Evolutionary conservation across 2,329 filamentous ascomycete genomes (phyloP).

Genomic region (Fusarium setosum): DNA sequence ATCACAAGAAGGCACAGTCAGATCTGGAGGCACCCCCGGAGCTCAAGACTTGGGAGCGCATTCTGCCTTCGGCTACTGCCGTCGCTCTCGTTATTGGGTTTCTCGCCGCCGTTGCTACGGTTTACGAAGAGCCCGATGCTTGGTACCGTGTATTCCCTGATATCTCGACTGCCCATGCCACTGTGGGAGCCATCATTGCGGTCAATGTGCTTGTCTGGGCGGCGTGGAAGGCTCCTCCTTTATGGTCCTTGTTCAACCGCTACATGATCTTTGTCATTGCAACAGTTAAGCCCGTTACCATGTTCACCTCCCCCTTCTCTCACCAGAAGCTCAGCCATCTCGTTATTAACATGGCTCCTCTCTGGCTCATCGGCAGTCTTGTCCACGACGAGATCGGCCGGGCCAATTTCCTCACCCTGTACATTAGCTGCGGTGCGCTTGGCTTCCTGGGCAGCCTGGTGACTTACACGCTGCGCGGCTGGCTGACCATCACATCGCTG

Average conservation of each 20-base stretch:
- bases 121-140: slow-evolving; percentile 66
- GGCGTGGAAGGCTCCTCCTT: slow-evolving; percentile 71
- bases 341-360: slow-evolving; percentile 70
- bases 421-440: slow-evolving; percentile 67
- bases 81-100: slow-evolving; percentile 58
- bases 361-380: slow-evolving; percentile 74
- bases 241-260: slow-evolving; percentile 75
- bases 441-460: slow-evolving; percentile 70
- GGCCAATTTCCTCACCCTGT: slow-evolving; percentile 76
- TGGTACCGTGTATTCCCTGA: slow-evolving; percentile 68
- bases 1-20: slow-evolving; percentile 60
- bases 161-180: slow-evolving; percentile 71
- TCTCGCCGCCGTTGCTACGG: slow-evolving; percentile 55
- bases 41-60: slow-evolving; percentile 61
- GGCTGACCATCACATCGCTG: slow-evolving; percentile 63
- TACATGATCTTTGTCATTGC: slow-evolving; percentile 75
- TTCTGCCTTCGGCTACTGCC: slow-evolving; percentile 65
- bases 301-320: slow-evolving; percentile 75
- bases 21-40: slow-evolving; percentile 63
- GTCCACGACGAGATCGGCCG: slow-evolving; percentile 79
- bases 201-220: slow-evolving; percentile 67
- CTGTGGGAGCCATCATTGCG: slow-evolving; percentile 70
- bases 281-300: slow-evolving; percentile 69
- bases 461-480: slow-evolving; percentile 58
- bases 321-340: slow-evolving; percentile 74